These are phyloP conservation scores for Aspergillus egyptiacus DNA, from an alignment of 495 filamentous ascomycete genomes.

Conservation along the genomic window DNA sequence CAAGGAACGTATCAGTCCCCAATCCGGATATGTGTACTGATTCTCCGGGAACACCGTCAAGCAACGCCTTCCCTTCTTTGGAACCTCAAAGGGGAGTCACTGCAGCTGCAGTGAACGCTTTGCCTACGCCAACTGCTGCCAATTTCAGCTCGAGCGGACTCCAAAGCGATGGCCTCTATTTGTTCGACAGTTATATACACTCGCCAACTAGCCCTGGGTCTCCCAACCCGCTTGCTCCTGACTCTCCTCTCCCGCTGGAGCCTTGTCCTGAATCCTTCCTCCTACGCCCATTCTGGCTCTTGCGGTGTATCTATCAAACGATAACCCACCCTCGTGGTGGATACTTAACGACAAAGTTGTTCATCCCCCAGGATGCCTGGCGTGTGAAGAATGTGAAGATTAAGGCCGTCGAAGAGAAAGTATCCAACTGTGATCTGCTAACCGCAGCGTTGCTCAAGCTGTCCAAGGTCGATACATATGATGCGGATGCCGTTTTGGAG, in stretches of 20 bases:
- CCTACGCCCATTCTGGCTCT: conserved; percentile 91
- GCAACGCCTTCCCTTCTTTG: conserved; percentile 55
- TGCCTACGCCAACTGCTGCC: conserved; percentile 62
- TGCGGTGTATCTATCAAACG: conserved; percentile 88
- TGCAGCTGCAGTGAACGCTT: conserved; percentile 49
- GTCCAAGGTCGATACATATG: conserved; percentile 73
- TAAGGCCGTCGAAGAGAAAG: conserved; percentile 86
- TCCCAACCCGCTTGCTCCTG: conserved; percentile 52
- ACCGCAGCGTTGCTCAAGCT: conserved; percentile 86
- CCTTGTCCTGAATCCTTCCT: conserved; percentile 84
- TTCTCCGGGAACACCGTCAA: conserved; percentile 70
- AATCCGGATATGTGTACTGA: conserved; percentile 60
- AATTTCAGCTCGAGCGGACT: conserved; percentile 51
- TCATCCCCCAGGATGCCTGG: conserved; percentile 91
- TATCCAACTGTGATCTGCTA: conserved; percentile 84
- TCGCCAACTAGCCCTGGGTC: conserved; percentile 62
- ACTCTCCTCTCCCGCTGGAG: conserved; percentile 71
- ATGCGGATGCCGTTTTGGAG: conserved; percentile 85
- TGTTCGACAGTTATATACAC: conserved; percentile 83
- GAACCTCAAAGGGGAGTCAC: conserved; percentile 42
- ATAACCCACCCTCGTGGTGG: conserved; percentile 86
- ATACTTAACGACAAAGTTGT: conserved; percentile 84
- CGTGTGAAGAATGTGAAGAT: conserved; percentile 89
- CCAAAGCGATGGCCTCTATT: conserved; percentile 62
- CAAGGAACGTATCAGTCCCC: conserved; percentile 69